Evolutionary conservation across 495 filamentous ascomycete genomes (phyloP), one percentile per base, ranked within the genome.

Genomic region (Saxispiralis lemnorum): DNA sequence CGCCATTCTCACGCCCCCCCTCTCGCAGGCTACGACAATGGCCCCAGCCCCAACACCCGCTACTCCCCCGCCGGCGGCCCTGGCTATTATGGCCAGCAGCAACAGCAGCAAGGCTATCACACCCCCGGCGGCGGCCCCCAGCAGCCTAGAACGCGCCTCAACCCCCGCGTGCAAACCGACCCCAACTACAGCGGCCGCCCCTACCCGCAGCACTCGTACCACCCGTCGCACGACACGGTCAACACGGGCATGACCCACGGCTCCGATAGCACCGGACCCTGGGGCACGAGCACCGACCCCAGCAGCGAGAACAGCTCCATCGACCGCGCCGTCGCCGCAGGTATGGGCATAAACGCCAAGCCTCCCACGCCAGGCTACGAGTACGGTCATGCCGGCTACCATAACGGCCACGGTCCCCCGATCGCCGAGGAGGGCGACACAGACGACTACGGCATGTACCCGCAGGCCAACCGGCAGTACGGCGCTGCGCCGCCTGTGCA

Each of bases 241-340:
- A 75, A 78, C 18, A 79, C 81, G 0, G 75, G 70, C 0, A 76
- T 77, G 9, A 79, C 75, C 28, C 79, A 76, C 39, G 81, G 76
- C 30, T 78, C 74, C 39, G 72, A 76, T 38, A 74, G 64, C 38
- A 68, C 68, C 35, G 82, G 89, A 35, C 73, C 75, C 13, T 75
- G 70, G 52, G 79, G 75, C n/a, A 83, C 85, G 55, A 79, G 77
- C 35, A 92, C 83, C 28, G 83, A 94, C 50, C 86, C 84, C 1
- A 92, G 81, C 58, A 89, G 83, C 46, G 76, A 92, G 46, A 92
- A 93, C 61, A 92, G 82, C 62, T 92, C 83, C 3, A 70, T 87
- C 43, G 83, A 93, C 49, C 77, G 81, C 39, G 62, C 76, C 52
- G 57, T 51, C 59, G 59, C 48, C 60, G 56, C 47, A 12, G 7